Conservation (phyloP, 2,329 filamentous ascomycete species). For the Emergomyces africanus region DNA sequence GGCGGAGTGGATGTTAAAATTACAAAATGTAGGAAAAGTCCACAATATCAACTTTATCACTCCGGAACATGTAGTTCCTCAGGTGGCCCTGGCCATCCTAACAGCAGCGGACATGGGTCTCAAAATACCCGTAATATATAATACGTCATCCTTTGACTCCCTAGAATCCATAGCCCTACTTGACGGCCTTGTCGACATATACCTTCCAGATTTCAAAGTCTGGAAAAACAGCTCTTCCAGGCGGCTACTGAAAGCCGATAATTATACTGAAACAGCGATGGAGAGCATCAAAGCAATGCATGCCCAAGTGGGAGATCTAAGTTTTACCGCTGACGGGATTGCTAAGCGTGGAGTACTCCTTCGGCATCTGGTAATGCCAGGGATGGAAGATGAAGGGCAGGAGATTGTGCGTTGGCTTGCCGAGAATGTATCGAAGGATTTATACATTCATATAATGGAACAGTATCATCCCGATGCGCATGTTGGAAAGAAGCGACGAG, state of each 20-base stretch:
- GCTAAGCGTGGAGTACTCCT: slow-evolving; percentile 66
- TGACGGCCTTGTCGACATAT: slow-evolving; percentile 72
- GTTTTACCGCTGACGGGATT: slow-evolving; percentile 68
- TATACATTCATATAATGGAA: slow-evolving; percentile 81
- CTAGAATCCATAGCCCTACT: slow-evolving; percentile 57
- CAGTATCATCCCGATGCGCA: slow-evolving; percentile 73
- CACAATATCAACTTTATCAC: slow-evolving; percentile 86
- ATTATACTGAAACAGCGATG: slow-evolving; percentile 58
- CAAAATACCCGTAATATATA: slow-evolving; percentile 65
- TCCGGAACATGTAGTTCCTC: slow-evolving; percentile 75
- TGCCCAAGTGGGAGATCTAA: slow-evolving; percentile 66
- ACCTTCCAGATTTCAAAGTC: slow-evolving; percentile 80
- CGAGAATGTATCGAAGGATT: slow-evolving; percentile 56
- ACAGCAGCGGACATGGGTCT: slow-evolving; percentile 58
- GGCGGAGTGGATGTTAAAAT: slow-evolving; percentile 69
- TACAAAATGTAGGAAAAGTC: slow-evolving; percentile 66
- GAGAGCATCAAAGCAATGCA: slow-evolving; percentile 75
- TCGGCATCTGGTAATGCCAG: slow-evolving; percentile 75
- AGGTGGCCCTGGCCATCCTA: slow-evolving; percentile 65
- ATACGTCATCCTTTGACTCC: slow-evolving; percentile 71
- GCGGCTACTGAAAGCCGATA: slow-evolving; percentile 62
- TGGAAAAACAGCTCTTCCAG: slow-evolving; percentile 56
- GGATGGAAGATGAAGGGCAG: slow-evolving; percentile 57
- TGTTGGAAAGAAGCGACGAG: slow-evolving; percentile 54
- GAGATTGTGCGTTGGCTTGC: slow-evolving; percentile 68